Percentiles rank a stretch among this genome's conserved stretches.
These are phyloP conservation scores for Hanseniaspora guilliermondii DNA, from an alignment of 805 yeast genomes.

Conservation along the genomic window DNA sequence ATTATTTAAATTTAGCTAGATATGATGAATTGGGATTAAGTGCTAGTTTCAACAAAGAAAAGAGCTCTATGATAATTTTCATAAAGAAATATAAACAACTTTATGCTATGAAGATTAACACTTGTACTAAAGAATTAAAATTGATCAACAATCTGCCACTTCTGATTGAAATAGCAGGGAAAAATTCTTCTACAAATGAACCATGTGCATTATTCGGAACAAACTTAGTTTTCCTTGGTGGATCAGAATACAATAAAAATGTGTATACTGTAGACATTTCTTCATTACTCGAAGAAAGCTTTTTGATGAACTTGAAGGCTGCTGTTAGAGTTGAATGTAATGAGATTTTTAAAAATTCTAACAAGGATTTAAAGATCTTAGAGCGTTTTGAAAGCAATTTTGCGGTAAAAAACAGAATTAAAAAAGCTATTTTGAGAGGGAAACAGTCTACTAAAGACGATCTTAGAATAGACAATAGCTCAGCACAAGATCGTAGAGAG, in stretches of 20 bases:
- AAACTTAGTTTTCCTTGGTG: neutral
- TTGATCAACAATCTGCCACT: constrained; percentile 3
- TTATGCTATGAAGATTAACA: neutral
- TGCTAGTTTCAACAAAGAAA: neutral
- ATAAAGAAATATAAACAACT: neutral
- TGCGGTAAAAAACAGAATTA: neutral
- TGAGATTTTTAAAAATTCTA: neutral
- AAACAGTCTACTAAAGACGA: neutral
- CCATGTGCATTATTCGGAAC: neutral
- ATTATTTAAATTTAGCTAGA: constrained; percentile 2
- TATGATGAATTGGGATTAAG: neutral
- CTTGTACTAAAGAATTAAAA: neutral
- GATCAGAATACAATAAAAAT: neutral
- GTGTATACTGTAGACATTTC: neutral
- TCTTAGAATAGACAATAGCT: neutral
- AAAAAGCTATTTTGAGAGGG: neutral
- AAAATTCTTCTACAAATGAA: neutral
- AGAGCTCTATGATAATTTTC: neutral
- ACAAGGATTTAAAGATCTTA: neutral
- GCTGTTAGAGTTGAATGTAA: neutral
- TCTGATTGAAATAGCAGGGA: neutral
- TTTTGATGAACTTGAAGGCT: neutral
- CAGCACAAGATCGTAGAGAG: neutral
- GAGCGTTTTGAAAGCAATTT: neutral
- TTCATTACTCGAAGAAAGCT: neutral